phyloP scores from a whole-genome alignment of 106 monocot species.

The Apostasia shenzhenica region DNA sequence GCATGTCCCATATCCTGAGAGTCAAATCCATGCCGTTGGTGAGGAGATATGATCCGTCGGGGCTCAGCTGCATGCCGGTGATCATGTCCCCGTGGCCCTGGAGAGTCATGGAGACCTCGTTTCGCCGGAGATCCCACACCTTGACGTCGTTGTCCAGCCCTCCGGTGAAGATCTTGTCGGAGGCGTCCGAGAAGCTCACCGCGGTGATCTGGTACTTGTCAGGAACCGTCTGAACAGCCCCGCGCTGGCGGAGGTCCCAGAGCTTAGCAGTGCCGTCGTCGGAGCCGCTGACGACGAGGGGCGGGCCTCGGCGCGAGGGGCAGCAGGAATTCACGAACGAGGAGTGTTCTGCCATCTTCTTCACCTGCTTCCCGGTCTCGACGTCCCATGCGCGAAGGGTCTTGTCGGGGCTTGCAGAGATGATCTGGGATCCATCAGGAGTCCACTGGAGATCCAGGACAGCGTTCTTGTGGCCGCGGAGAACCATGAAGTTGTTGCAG shows the following conservation, averaged over 20 bases:
- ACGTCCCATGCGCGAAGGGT: constrained; percentile 94
- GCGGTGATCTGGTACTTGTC: constrained; percentile 94
- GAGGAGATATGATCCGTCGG: constrained; percentile 91
- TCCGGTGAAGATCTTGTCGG: constrained; percentile 87
- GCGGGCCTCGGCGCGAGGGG: constrained; percentile 69
- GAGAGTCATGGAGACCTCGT: constrained; percentile 73
- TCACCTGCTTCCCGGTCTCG: constrained; percentile 86
- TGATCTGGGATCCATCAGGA: constrained; percentile 66
- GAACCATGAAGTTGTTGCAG: constrained; percentile 90
- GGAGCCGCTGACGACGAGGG: constrained; percentile 85
- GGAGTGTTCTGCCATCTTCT: constrained; percentile 96
- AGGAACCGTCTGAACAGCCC: constrained; percentile 78
- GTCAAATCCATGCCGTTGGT: constrained; percentile 96
- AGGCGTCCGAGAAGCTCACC: constrained; percentile 78
- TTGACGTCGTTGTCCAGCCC: constrained; percentile 94
- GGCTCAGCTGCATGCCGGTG: constrained; percentile 96
- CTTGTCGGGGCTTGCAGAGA: constrained; percentile 89
- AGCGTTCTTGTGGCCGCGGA: constrained; percentile 91
- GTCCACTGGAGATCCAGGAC: constrained; percentile 89
- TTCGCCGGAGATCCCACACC: constrained; percentile 86
- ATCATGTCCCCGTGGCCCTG: constrained; percentile 94
- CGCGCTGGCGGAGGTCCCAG: constrained; percentile 87
- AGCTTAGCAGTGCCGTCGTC: constrained; percentile 97
- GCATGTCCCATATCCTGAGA: constrained; percentile 95
- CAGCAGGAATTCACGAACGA: constrained; percentile 86